Evolutionary conservation across 768 basidiomycete genomes (phyloP).

Genomic region (Mycena vitilis): DNA sequence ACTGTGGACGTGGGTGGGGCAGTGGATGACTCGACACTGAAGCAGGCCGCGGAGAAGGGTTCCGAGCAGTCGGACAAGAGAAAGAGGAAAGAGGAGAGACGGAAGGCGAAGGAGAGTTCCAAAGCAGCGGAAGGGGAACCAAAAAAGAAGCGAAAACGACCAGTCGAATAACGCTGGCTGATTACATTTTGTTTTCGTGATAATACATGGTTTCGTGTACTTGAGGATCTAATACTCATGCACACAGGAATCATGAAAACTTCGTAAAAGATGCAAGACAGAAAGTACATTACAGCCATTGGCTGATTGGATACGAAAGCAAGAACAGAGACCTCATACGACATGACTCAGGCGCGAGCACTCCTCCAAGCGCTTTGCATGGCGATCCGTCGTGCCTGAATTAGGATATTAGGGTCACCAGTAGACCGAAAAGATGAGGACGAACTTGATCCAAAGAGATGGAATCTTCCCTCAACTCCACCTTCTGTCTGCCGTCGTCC

Average conservation of each 20-base stretch:
- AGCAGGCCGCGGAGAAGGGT: constrained; percentile 19
- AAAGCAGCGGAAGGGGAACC: not conserved
- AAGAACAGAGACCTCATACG: constrained; percentile 17
- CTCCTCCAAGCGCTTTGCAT: constrained; percentile 93
- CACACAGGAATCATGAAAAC: constrained; percentile 4
- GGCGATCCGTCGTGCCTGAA: constrained; percentile 83
- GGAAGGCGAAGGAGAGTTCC: constrained; percentile 23
- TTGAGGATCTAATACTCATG: constrained; percentile 5
- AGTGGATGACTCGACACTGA: constrained; percentile 27
- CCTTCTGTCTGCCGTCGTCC: constrained; percentile 71
- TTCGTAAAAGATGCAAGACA: constrained; percentile 27
- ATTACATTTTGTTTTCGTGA: constrained; percentile 12
- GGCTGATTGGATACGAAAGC: constrained; percentile 26
- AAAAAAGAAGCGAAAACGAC: constrained; percentile 19
- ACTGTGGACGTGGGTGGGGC: constrained; percentile 9
- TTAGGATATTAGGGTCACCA: constrained; percentile 25
- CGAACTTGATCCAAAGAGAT: constrained; percentile 94
- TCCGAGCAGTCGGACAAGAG: constrained; percentile 10
- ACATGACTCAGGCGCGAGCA: constrained; percentile 57
- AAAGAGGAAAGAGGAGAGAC: constrained; percentile 36
- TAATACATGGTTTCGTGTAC: constrained; percentile 20
- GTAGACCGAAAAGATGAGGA: constrained; percentile 4
- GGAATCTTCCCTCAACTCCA: constrained; percentile 83
- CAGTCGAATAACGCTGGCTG: constrained; percentile 6
- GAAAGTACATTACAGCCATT: constrained; percentile 27